These are phyloP conservation scores for Lasiosphaeria miniovina DNA, from an alignment of 495 filamentous ascomycete genomes.

Conservation along the genomic window DNA sequence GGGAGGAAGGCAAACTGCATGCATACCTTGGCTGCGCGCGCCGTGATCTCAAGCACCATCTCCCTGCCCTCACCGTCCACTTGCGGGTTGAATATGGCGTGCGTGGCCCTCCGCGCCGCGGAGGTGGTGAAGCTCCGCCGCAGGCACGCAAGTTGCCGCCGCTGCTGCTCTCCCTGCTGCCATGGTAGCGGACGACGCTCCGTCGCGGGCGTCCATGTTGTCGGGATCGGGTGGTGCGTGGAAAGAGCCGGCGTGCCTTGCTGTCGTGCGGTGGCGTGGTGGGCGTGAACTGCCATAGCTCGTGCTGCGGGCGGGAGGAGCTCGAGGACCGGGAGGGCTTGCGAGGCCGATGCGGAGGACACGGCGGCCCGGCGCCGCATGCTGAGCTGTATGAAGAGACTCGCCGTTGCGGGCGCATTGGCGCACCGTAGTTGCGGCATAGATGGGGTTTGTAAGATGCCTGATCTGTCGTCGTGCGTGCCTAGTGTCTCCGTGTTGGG, in stretches of 20 bases:
- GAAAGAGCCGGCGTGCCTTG: not conserved
- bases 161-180: slow-evolving; percentile 10
- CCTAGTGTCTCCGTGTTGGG: not conserved
- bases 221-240: not conserved
- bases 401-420: slow-evolving; percentile 37
- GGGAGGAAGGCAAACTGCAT: not conserved
- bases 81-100: slow-evolving; percentile 59
- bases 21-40: slow-evolving; percentile 72
- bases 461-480: not conserved
- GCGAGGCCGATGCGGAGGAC: not conserved
- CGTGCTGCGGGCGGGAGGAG: slow-evolving; percentile 29
- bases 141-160: slow-evolving; percentile 10
- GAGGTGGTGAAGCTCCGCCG: slow-evolving; percentile 33
- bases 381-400: slow-evolving; percentile 39
- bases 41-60: slow-evolving; percentile 76
- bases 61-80: slow-evolving; percentile 75
- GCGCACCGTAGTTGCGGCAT: slow-evolving; percentile 34
- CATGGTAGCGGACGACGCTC: slow-evolving; percentile 1
- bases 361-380: slow-evolving; percentile 24
- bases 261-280: not conserved
- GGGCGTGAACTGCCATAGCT: not conserved
- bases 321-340: slow-evolving; percentile 32
- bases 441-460: not conserved
- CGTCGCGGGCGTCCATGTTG: not conserved
- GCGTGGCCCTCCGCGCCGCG: slow-evolving; percentile 29